Conservation (phyloP, 495 filamentous ascomycete species). For the Stereocaulon alpinum region DNA sequence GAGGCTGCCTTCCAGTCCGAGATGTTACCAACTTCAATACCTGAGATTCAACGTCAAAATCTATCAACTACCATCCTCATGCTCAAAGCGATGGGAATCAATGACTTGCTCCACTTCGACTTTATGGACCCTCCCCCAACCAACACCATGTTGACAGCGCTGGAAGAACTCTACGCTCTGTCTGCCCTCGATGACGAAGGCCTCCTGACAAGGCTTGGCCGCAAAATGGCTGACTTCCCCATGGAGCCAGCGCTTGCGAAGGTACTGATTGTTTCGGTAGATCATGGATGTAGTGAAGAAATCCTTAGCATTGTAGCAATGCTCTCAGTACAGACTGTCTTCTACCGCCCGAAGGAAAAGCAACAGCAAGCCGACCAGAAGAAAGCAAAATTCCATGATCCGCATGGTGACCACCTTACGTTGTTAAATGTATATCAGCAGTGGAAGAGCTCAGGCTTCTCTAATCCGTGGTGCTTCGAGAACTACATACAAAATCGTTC, state of each 20-base stretch:
- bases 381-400: conserved; percentile 94
- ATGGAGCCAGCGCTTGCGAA: conserved; percentile 87
- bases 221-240: conserved; percentile 98
- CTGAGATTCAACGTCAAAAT: conserved; percentile 95
- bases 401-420: conserved; percentile 87
- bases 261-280: conserved; percentile 76
- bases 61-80: conserved; percentile 91
- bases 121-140: conserved; percentile 98
- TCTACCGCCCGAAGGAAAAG: conserved; percentile 94
- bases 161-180: conserved; percentile 90
- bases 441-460: conserved; percentile 77
- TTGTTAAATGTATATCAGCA: conserved; percentile 92
- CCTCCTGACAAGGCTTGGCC: conserved; percentile 78
- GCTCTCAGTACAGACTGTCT: conserved; percentile 75
- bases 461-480: conserved; percentile 88
- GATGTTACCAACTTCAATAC: conserved; percentile 92
- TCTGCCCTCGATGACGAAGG: conserved; percentile 94
- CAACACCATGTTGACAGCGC: conserved; percentile 92
- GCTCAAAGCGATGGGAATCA: conserved; percentile 99
- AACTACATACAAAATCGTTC: conserved; percentile 92
- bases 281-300: conserved; percentile 84
- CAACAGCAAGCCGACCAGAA: conserved; percentile 94
- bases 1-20: conserved; percentile 93
- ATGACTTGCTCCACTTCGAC: conserved; percentile 93
- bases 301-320: conserved; percentile 91